Conservation (phyloP, 1,139 yeast genomes). For the Lodderomyces pseudojiufengensis region DNA sequence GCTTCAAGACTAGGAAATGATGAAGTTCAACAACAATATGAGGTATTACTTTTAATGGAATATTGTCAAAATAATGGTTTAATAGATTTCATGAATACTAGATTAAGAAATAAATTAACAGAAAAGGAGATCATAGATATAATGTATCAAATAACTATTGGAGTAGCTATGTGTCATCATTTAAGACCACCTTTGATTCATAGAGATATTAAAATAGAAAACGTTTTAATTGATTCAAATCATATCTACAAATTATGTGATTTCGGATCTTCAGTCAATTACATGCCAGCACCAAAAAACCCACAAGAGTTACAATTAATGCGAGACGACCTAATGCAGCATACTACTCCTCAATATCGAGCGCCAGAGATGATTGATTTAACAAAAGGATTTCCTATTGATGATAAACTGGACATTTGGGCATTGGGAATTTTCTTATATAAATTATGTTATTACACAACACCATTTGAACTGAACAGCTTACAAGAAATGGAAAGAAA, state of each 20-base stretch:
- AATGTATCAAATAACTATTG: slow-evolving; percentile 78
- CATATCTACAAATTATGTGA: slow-evolving; percentile 84
- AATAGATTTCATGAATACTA: slow-evolving; percentile 91
- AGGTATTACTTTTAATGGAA: slow-evolving; percentile 90
- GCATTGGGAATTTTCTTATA: slow-evolving; percentile 90
- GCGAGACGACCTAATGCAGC: slow-evolving; percentile 80
- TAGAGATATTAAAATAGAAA: slow-evolving; percentile 93
- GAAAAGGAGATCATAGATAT: slow-evolving; percentile 81
- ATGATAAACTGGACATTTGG: slow-evolving; percentile 95
- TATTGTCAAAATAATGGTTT: slow-evolving; percentile 82
- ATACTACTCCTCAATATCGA: slow-evolving; percentile 96
- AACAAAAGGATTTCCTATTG: slow-evolving; percentile 78
- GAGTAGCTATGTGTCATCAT: slow-evolving; percentile 86
- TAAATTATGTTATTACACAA: slow-evolving; percentile 87
- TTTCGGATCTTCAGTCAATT: slow-evolving; percentile 86
- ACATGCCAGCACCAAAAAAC: slow-evolving; percentile 59
- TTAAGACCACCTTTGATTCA: slow-evolving; percentile 79
- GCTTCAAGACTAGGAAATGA: slow-evolving; percentile 60
- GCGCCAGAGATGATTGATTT: slow-evolving; percentile 96
- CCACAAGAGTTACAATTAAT: slow-evolving; percentile 63
- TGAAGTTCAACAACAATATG: slow-evolving; percentile 52
- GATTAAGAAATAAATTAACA: slow-evolving; percentile 73
- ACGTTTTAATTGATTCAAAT: slow-evolving; percentile 73
- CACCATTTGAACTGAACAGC: slow-evolving; percentile 76
- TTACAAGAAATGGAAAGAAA: slow-evolving; percentile 39